These are phyloP conservation scores for Clitopilus hobsonii DNA, from an alignment of 768 basidiomycete genomes.

Conservation along the genomic window DNA sequence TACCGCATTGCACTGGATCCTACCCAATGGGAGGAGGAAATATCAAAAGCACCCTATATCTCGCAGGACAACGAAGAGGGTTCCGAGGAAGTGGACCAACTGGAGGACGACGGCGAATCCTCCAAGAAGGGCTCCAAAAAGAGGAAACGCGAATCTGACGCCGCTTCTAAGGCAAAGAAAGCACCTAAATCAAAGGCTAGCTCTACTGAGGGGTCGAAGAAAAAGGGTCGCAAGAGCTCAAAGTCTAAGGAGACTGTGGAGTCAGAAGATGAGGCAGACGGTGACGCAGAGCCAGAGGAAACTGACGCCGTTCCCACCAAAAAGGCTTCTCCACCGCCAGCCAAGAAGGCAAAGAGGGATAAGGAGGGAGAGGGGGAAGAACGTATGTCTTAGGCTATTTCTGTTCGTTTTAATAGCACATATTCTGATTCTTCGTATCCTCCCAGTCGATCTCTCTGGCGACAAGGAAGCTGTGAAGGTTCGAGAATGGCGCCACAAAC, in stretches of 20 bases:
- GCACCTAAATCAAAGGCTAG: conserved; percentile 39
- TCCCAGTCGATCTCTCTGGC: conserved; percentile 25
- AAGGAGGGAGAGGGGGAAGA: conserved; percentile 65
- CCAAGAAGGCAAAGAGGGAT: conserved; percentile 58
- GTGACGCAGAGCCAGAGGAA: conserved; percentile 40
- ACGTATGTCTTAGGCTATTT: conserved; percentile 33
- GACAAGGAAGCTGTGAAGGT: conserved; percentile 68
- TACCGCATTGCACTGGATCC: conserved; percentile 72
- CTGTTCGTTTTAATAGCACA: conserved; percentile 3
- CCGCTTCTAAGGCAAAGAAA: conserved; percentile 19
- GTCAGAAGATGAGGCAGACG: conserved; percentile 62
- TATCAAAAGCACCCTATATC: conserved; percentile 7
- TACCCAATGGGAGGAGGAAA: conserved; percentile 43
- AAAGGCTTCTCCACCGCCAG: conserved; percentile 54
- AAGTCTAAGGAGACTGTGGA: conserved; percentile 59
- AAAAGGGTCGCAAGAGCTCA: conserved; percentile 49
- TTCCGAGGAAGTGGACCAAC: conserved; percentile 64
- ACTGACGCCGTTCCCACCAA: conserved; percentile 41
- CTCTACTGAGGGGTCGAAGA: conserved; percentile 28
- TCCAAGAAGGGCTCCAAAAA: conserved; percentile 31
- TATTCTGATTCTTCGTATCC: not conserved
- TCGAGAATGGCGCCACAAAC: conserved; percentile 76
- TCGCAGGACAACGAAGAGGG: conserved; percentile 36
- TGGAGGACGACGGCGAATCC: conserved; percentile 52
- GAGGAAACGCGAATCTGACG: conserved; percentile 63